Base-by-base conservation (phyloP, 176 grass and related monocot genomes). In the Microstegium vimineum region DNA sequence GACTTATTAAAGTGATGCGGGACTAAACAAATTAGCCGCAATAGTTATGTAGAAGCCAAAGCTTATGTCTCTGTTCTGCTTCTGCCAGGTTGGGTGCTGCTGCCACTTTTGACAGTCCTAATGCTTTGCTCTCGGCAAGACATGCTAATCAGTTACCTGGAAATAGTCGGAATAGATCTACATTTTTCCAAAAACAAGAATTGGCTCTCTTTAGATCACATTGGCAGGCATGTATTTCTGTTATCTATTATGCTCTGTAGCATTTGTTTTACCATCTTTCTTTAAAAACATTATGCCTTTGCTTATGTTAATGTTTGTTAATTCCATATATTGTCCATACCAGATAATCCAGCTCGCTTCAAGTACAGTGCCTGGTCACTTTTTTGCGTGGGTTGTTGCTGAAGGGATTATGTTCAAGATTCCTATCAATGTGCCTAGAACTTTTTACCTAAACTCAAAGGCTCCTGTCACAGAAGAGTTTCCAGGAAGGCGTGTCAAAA, bases 401-500 rank as follows among this genome's bases (percentile, higher is more conserved):
- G 90, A 95, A 74, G 92, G 95, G 23, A 84, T 88, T 62, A 98
- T 98, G 95, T 90, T 93, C 79, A 98, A 95, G 84, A 84, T 98
- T 73, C 86, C 92, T 72, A 89, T 95, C 66, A 82, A 90, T 17
- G 88, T 94, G 64, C 95, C 86, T 76, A 91, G 89, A 84, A 62
- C 90, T 54, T 98, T 95, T 80, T 98, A 94, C 84, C 82, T 94
- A 60, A 98, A 98, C 79, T 87, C 92, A 4, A 98, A 86, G 90
- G 90, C 91, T 75, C 84, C 90, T 82, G 66, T 94, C 41, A 87
- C 86, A 79, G 90, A 98, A 80, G 90, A 94, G 73, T 94, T 98
- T 87, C 84, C 95, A 80, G 92, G 95, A 84, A 92, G 92, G 77
- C 75, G 84, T 62, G 90, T 98, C 27, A 94, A 94, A 88, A 98